Evolutionary conservation across 257 asterid species (phyloP), one percentile per base, ranked within the genome.

Genomic region (Nyctanthes arbortristis): DNA sequence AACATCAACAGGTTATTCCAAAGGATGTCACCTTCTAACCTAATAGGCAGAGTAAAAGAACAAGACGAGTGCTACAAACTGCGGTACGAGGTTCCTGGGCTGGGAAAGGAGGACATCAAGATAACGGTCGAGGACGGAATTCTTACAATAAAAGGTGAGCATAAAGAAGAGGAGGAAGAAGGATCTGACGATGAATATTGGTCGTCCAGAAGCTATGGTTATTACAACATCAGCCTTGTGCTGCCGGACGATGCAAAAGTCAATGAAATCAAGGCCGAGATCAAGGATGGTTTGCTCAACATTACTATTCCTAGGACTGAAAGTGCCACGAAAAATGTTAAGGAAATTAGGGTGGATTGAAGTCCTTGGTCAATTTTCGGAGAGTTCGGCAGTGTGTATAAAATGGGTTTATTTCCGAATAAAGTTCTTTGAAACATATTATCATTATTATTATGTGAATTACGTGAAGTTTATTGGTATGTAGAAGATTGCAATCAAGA

Each of bases 241-340:
- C 68, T 88, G 54, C 90, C 92, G 49, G 81, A 82, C 1, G 89
- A 88, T 67, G 90, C 85, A 1, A 88, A 88, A 32, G 72, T 73
- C 1, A 86, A 86, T 7, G 89, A 73, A 20, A 82, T 87, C 0
- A 87, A 73, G 60, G 93, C 89, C 14, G 87, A 84, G 77, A 69
- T 87, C 81, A 84, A 87, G 69, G 83, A 84, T 77, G 93, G 93
- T 0, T 84, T 84, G 69, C 69, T 87, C 43, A 68, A 65, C 34
- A 59, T 87, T 65, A 61, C 77, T n/a, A 68, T 87, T 36, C 93
- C 93, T 0, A 84, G 71, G 67, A 54, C 31, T 28, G 87, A 80
- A 61, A 77, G 36, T 37, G 73, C 69, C 3, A 72, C 79, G 61
- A 84, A 82, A 79, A 87, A 80, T 62, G 90, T 80, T 2, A 75